Percentiles rank a stretch among this genome's conserved stretches.
These are phyloP conservation scores for Pythium myriotylum DNA, from an alignment of 352 stramenopile species.

Conservation along the genomic window DNA sequence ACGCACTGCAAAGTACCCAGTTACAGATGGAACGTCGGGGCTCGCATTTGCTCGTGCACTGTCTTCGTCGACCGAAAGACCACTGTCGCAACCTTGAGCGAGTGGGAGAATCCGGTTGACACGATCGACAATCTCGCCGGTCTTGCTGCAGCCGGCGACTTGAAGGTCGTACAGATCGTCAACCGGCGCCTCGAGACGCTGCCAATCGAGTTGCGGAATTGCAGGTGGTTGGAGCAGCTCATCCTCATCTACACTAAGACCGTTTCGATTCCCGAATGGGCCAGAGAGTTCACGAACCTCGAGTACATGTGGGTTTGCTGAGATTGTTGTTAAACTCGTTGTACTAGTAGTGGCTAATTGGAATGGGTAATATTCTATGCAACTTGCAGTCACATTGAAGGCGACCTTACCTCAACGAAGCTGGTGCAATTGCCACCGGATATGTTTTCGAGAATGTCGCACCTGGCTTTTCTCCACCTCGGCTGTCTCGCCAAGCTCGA, in stretches of 20 bases:
- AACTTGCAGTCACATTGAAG: slow-evolving; percentile 14
- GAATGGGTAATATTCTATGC: background rate
- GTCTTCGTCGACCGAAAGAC: slow-evolving; percentile 30
- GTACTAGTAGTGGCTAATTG: slow-evolving; percentile 21
- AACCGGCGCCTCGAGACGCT: slow-evolving; percentile 15
- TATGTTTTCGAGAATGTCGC: slow-evolving; percentile 20
- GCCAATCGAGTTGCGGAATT: slow-evolving; percentile 10
- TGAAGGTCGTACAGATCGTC: slow-evolving; percentile 26
- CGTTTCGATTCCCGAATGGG: slow-evolving; percentile 21
- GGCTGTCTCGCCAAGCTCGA: slow-evolving; percentile 5
- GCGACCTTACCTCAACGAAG: slow-evolving; percentile 3
- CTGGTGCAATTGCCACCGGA: slow-evolving; percentile 15
- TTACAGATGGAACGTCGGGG: slow-evolving; percentile 25
- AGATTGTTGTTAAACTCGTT: too few species aligned
- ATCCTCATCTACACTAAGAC: slow-evolving; percentile 34
- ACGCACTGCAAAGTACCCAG: slow-evolving; percentile 24
- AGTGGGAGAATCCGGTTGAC: slow-evolving; percentile 26
- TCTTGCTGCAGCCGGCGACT: slow-evolving; percentile 14
- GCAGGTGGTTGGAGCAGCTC: slow-evolving; percentile 4
- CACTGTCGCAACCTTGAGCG: slow-evolving; percentile 1
- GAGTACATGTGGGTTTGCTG: slow-evolving; percentile 26
- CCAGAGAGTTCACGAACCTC: slow-evolving; percentile 17
- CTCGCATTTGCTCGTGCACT: slow-evolving; percentile 22
- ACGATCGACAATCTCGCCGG: slow-evolving; percentile 7
- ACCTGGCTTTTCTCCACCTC: slow-evolving; percentile 22